Base-by-base conservation (phyloP, 306 rosid genomes). In the Cicer chorassanicum region DNA sequence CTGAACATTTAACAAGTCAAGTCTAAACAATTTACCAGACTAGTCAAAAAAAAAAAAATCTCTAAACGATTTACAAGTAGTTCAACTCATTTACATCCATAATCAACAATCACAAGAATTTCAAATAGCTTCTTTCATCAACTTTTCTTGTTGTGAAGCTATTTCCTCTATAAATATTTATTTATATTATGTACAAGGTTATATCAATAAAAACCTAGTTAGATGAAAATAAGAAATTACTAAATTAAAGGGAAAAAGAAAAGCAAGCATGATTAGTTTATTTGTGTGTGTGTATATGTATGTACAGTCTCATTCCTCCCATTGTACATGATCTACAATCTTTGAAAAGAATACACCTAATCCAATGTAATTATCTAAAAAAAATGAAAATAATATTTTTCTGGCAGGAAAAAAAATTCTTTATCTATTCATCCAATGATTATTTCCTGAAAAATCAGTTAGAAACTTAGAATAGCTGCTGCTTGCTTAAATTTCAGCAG, bases 241-340 rank as follows among this genome's bases (percentile, higher is more conserved):
- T 11, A 18, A 65, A 57, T 18, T 29, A 4, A 14, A 51, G 62
- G 9, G 34, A 7, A 21, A 11, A 8, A 1, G 6, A 6, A 42
- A 14, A 53, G 15, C 61, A 39, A 65, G 14, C 50, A 6, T 4
- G 48, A 14, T 4, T 12, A 38, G 6, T 8, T n/a, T 61, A 2
- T 60, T 11, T 60, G 34, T 24, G 34, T 60, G 34, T 24, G 34
- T 24, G 34, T 24, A 0, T 15, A 0, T 51, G 1, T n/a, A 61
- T 45, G 9, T n/a, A 34, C 2, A 7, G 29, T 38, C 7, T 70
- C 14, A 39, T 72, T 45, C 61, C 14, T 59, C 13, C 66, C 39
- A 70, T 46, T 46, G 80, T 76, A 70, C 79, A 78, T 45, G 84
- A 72, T 66, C 44, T 70, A 49, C 80, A 72, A 42, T 60, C 59